Evolutionary conservation across 2,329 filamentous ascomycete species (phyloP), one percentile per base, ranked within the genome.

Genomic region (Colletotrichum caudatum): DNA sequence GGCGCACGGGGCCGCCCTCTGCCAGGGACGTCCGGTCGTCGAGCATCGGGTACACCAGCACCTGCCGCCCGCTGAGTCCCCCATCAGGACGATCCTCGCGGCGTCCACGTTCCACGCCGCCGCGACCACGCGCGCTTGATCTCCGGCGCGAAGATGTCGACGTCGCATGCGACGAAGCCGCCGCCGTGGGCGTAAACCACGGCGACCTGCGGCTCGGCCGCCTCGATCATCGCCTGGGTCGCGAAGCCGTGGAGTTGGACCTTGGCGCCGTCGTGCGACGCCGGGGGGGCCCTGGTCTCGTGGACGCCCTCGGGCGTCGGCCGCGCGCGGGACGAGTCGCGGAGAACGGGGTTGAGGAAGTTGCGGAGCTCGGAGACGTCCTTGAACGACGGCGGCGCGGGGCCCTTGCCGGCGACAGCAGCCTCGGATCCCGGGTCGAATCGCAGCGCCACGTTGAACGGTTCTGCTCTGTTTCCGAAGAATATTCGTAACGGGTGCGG

Each of bases 101-200:
- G 66, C 61, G 69, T 78, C 74, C 14, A 78, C 68, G 64, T 75
- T 72, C 56, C 74, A 68, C 76, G 53, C 26, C 26, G 26, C 26
- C 26, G 26, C 59, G 2, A 79, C 81, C 48, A 78, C 75, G 6
- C 75, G 6, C 69, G 65, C 26, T 78, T 73, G 44, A 82, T 73
- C 5, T 76, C 39, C 5, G 73, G 66, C 2, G 74, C 74, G 53
- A 76, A 77, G 16, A 78, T 58, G 3, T 78, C 76, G 26, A 80
- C 76, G 16, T 72, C 75, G 9, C 81, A 76, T 1, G 76, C 69
- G 37, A 84, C 77, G 71, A 82, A 81, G 33, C 83, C 84, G 20
- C 84, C 84, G 41, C 82, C 26, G 26, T 29, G 26, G 26, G 26
- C 26, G 26, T 29, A 29, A 29, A 29, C 26, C 26, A 29, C 26